Evolutionary conservation across 2,329 filamentous ascomycete genomes (phyloP), one percentile per base, ranked within the genome.

Genomic region (Epicoccum sorghinum): DNA sequence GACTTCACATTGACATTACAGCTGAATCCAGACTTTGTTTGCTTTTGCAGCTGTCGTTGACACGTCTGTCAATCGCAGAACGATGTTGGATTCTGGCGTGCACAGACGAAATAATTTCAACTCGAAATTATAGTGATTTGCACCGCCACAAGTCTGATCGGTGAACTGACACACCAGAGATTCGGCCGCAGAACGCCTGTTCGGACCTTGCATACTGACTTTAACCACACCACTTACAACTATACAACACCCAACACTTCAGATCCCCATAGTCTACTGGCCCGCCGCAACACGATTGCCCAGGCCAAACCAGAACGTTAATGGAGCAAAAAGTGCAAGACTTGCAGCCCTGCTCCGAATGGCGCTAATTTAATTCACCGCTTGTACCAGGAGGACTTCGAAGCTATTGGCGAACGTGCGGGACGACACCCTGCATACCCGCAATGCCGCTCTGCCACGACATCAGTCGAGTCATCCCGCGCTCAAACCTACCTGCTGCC

Each of bases 81-180:
- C 30, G 30, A 41, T 40, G 35, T 8, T 24, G 10, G n/a, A 39
- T 41, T 7, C 10, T 13, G 9, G 4, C 23, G 10, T 33, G 33
- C 25, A 24, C n/a, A 27, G n/a, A 22, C 37, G 25, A 37, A 23
- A 27, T 22, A 9, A 37, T n/a, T 36, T 32, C n/a, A 36, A 25
- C 7, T 14, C 40, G 25, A 39, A 13, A 22, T 7, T 33, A 14
- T 6, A 27, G 14, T 30, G 41, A 24, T 41, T 33, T 39, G 52
- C 46, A 55, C 47, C 52, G 52, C 46, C 46, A 49, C 52, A 46
- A n/a, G 23, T 24, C 24, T 35, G 46, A 50, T 55, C 46, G 52
- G 52, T 55, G 46, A 47, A 47, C 52, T 42, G 41, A 55, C 46
- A 49, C 30, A 36, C 42, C 47, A 48, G 25, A 48, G 30, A 25